Percentiles rank a stretch among this genome's conserved stretches.
These are phyloP conservation scores for Toxoplasma gondii DNA, from an alignment of 169 alveolate genomes.

Conservation along the genomic window DNA sequence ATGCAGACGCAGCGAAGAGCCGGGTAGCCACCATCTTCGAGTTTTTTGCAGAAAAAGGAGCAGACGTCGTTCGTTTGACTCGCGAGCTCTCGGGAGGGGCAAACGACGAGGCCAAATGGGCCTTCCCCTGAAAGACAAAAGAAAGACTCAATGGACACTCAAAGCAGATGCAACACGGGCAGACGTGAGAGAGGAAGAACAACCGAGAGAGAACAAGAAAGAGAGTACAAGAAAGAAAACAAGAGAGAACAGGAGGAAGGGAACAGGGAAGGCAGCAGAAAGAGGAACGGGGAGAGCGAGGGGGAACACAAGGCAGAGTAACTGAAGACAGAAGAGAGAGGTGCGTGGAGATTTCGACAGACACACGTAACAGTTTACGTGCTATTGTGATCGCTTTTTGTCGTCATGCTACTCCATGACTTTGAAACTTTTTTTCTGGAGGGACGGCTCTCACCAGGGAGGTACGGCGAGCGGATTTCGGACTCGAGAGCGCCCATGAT, in stretches of 20 bases:
- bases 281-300: too few species aligned
- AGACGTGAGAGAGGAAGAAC: background rate
- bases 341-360: too few species aligned
- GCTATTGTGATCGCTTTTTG: too few species aligned
- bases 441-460: constrained; percentile 34
- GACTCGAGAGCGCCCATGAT: constrained; percentile 88
- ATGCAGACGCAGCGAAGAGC: constrained; percentile 77
- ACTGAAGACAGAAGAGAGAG: too few species aligned
- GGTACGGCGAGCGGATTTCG: constrained; percentile 79
- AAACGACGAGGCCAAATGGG: constrained; percentile 91
- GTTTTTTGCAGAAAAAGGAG: constrained; percentile 76
- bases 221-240: background rate
- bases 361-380: too few species aligned
- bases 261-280: background rate
- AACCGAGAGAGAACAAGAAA: background rate
- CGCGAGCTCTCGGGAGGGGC: constrained; percentile 95
- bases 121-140: constrained; percentile 83
- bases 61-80: constrained; percentile 89
- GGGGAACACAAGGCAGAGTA: too few species aligned
- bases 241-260: background rate
- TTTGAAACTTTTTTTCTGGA: background rate
- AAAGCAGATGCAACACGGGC: background rate
- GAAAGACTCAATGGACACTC: background rate
- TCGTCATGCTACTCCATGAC: too few species aligned
- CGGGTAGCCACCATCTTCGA: constrained; percentile 78